Base-by-base conservation (phyloP, 345 rosid genomes). In the Limnanthes douglasii region DNA sequence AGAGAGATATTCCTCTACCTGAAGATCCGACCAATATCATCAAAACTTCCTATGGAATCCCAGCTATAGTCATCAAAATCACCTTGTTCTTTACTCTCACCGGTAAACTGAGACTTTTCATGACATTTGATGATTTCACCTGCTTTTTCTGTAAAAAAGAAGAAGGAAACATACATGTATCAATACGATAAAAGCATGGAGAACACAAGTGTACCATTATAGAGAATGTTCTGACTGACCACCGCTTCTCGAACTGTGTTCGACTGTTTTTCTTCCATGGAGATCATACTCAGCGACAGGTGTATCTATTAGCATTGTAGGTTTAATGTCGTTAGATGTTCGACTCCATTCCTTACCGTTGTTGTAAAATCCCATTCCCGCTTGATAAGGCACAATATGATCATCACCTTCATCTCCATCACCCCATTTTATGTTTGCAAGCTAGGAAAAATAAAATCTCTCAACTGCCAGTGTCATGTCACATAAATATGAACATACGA, bases 21-120 rank as follows among this genome's bases (percentile, higher is more conserved):
- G 60, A 90, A 77, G 41, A 90, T 77, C 50, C 48, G 79, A 57
- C 84, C 85, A 48, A 84, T 84, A 61, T 84, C 98, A 59, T 80
- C 98, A 61, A 90, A 90, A 59, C 96, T 80, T 67, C 96, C 82
- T 43, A 90, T 75, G 64, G 64, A 73, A 46, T 59, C 96, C 98
- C 98, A 90, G 46, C 76, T 64, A 31, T 72, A 80, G 58, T 85
- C 88, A 51, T 61, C 75, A 62, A 80, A 75, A 64, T 73, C 88
- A 61, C 65, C 65, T 46, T 75, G 83, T 39, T 62, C 94, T 60
- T 72, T 65, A 53, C 59, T 62, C 61, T 58, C 80, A 31, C 46
- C 53, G 19, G 65, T 34, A 60, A 53, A 68, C 62, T 65, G 79
- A 49, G 64, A 74, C 53, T 33, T 35, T 53, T 66, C 67, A 41